Percentiles rank a stretch among this genome's conserved stretches.
Evolutionary conservation across 805 yeast genomes (phyloP).

Genomic region (Kluyveromyces starmeri): DNA sequence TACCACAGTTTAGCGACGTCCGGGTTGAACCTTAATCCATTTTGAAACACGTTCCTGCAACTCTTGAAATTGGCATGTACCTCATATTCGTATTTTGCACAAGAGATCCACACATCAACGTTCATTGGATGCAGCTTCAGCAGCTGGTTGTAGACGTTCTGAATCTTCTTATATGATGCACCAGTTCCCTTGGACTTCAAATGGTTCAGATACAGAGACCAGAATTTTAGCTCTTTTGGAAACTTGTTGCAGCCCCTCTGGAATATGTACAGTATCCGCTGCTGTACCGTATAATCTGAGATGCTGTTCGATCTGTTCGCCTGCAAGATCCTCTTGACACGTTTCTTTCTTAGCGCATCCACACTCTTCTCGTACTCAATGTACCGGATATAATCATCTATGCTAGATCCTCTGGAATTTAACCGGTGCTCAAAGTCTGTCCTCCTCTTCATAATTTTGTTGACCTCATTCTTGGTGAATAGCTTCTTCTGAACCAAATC

Average conservation of each 20-base stretch:
- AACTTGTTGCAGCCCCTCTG: constrained; percentile 75
- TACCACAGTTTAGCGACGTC: constrained; percentile 69
- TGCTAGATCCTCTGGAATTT: constrained; percentile 70
- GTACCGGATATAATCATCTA: constrained; percentile 70
- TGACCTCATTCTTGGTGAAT: constrained; percentile 74
- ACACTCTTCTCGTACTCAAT: constrained; percentile 72
- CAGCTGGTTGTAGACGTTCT: constrained; percentile 66
- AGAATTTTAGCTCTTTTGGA: constrained; percentile 66
- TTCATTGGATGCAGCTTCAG: constrained; percentile 87
- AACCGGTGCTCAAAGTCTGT: constrained; percentile 93
- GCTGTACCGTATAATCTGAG: constrained; percentile 80
- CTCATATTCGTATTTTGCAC: constrained; percentile 90
- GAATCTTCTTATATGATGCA: constrained; percentile 63
- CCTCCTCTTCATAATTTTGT: constrained; percentile 80
- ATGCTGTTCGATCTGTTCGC: constrained; percentile 53
- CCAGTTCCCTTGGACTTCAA: constrained; percentile 43
- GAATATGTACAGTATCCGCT: constrained; percentile 72
- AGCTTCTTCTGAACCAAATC: constrained; percentile 75
- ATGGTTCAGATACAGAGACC: constrained; percentile 68
- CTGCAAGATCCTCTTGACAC: constrained; percentile 52
- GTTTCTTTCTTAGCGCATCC: constrained; percentile 66
- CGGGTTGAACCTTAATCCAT: constrained; percentile 74
- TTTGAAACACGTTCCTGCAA: constrained; percentile 78
- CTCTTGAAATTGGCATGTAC: constrained; percentile 81
- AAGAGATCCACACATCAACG: constrained; percentile 85